Conservation (phyloP, 192 early-diverging fungal species). For the Backusella australiensis region DNA sequence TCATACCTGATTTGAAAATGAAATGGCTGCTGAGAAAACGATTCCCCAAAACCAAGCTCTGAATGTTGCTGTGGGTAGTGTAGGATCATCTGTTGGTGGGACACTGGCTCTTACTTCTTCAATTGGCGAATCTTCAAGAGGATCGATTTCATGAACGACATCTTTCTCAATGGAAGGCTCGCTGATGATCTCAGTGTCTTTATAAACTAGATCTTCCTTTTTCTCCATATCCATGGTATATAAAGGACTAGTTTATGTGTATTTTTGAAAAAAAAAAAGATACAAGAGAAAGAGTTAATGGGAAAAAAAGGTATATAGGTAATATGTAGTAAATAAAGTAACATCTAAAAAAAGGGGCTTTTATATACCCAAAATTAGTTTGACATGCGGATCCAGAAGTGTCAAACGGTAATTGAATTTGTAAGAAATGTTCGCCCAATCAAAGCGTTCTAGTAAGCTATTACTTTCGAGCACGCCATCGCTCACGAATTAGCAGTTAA, state of each 20-base stretch:
- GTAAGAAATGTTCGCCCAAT: neutral
- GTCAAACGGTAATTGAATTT: neutral
- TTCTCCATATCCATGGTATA: neutral
- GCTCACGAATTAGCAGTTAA: neutral
- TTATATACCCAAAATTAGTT: neutral
- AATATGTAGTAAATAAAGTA: neutral
- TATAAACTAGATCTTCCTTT: neutral
- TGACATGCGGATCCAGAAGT: slow-evolving; percentile 5
- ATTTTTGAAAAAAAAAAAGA: neutral
- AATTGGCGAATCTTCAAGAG: slow-evolving; percentile 57
- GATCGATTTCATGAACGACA: neutral
- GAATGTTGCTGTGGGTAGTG: slow-evolving; percentile 68
- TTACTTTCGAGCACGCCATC: neutral
- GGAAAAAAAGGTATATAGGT: neutral
- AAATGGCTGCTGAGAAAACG: slow-evolving; percentile 57
- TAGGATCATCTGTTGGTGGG: slow-evolving; percentile 66
- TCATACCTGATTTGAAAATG: slow-evolving; percentile 62
- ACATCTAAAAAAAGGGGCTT: neutral
- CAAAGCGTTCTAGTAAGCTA: neutral
- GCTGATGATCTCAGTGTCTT: neutral
- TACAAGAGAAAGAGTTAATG: neutral
- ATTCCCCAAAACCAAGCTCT: slow-evolving; percentile 72
- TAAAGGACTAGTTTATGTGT: neutral
- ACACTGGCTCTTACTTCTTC: slow-evolving; percentile 71
- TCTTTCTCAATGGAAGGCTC: neutral